A percentile compares a stretch with the other conserved stretches of the same genome.
Conservation (phyloP, 2,329 filamentous ascomycete species). For the Calonectria leucothoes region DNA sequence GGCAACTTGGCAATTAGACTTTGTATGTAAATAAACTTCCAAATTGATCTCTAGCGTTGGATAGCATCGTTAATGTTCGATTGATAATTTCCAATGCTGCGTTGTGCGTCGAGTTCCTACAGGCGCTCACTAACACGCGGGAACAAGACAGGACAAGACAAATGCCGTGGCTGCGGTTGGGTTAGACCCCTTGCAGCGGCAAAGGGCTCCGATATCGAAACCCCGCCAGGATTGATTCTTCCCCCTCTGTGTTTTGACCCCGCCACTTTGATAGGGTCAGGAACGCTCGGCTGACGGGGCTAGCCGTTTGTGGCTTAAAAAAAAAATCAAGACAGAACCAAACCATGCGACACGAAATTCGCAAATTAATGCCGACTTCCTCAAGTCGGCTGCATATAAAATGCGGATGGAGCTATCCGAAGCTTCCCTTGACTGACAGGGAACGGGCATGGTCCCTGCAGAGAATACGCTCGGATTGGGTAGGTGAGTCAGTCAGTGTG, state of each 20-base stretch:
- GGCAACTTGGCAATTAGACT: not conserved
- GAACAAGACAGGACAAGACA: no score
- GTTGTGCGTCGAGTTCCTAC: not conserved
- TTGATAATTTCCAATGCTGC: not conserved
- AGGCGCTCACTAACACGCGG: conserved; percentile 9
- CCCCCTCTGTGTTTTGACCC: conserved; percentile 1
- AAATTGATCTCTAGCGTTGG: not conserved
- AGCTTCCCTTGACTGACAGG: not conserved
- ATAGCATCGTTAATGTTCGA: not conserved
- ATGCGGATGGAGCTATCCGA: not conserved
- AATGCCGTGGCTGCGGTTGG: conserved; percentile 38
- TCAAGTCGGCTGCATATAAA: not conserved
- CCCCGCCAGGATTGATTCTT: conserved; percentile 13
- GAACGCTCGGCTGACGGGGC: not conserved
- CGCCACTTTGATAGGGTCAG: conserved; percentile 13
- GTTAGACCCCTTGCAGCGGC: conserved; percentile 20
- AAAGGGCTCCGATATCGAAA: conserved; percentile 41
- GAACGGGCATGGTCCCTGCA: not conserved
- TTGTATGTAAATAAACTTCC: not conserved
- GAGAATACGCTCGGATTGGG: not conserved
- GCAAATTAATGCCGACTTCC: not conserved
- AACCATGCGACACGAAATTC: not conserved
- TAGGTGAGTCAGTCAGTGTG: not conserved
- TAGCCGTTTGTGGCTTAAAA: not conserved
- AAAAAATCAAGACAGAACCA: not conserved